Evolutionary conservation across 1,284 basidiomycete genomes (phyloP).

Genomic region (Malassezia slooffiae): DNA sequence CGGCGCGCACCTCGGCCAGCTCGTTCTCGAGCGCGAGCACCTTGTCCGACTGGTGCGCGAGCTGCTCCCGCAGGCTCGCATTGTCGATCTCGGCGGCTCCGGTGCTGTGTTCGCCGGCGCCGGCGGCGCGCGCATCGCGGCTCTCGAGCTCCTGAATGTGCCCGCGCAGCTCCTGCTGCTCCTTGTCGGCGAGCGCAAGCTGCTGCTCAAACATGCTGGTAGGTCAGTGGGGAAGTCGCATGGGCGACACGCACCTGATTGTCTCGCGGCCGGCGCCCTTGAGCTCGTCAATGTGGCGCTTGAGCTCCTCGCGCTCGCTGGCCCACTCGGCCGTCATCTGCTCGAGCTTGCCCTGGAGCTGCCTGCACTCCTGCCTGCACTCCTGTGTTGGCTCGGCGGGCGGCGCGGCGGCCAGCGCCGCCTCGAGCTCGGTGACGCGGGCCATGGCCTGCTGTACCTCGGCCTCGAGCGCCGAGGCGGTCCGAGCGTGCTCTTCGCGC

Average conservation of each 20-base stretch:
- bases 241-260: conserved; percentile 23
- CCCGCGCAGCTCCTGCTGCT: conserved; percentile 14
- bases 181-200: conserved; percentile 18
- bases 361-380: conserved; percentile 14
- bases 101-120: conserved; percentile 49
- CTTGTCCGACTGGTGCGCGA: conserved; percentile 70
- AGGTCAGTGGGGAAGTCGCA: background rate
- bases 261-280: conserved; percentile 66
- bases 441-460: conserved; percentile 51
- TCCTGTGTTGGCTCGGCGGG: conserved; percentile 2
- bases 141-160: conserved; percentile 14
- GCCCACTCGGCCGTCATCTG: conserved; percentile 34
- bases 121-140: conserved; percentile 16
- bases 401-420: conserved; percentile 5
- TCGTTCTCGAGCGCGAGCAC: conserved; percentile 67
- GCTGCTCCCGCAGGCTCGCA: conserved; percentile 74
- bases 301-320: conserved; percentile 21
- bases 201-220: conserved; percentile 22
- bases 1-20: conserved; percentile 59
- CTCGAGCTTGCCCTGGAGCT: conserved; percentile 21
- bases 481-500: too few species aligned
- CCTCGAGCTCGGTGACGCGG: conserved; percentile 11
- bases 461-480: conserved; percentile 47
- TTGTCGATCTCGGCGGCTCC: conserved; percentile 78
- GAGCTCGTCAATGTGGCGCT: conserved; percentile 63